A percentile compares a stretch with the other conserved stretches of the same genome.
Conservation (phyloP, 2,329 filamentous ascomycete species). For the Aspergillus japonicus region DNA sequence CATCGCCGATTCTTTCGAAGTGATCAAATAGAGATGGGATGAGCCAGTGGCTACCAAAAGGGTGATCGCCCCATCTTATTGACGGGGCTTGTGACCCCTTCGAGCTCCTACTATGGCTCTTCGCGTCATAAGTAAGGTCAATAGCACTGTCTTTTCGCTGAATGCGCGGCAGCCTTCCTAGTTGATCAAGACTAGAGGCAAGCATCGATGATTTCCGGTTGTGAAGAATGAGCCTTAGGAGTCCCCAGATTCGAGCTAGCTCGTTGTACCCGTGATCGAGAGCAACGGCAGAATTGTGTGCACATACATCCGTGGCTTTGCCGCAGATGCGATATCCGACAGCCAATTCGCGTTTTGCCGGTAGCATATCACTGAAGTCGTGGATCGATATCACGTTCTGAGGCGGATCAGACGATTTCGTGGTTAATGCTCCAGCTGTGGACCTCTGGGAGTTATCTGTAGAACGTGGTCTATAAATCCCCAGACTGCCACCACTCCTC, state of each 20-base stretch:
- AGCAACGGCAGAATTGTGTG: constrained; percentile 78
- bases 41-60: constrained; percentile 56
- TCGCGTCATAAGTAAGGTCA: constrained; percentile 31
- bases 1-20: constrained; percentile 60
- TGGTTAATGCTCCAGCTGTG: constrained; percentile 58
- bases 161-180: constrained; percentile 60
- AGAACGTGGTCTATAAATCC: constrained; percentile 57
- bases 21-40: constrained; percentile 58
- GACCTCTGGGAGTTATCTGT: constrained; percentile 50
- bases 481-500: constrained; percentile 49
- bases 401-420: constrained; percentile 43
- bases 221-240: constrained; percentile 73
- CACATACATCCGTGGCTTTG: constrained; percentile 75
- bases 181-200: constrained; percentile 59
- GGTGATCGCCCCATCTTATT: constrained; percentile 58
- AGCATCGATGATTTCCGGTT: constrained; percentile 72
- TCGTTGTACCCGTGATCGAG: constrained; percentile 68
- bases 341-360: constrained; percentile 74
- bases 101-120: constrained; percentile 33
- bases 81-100: constrained; percentile 43
- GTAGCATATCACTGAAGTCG: constrained; percentile 68
- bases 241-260: constrained; percentile 78
- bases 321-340: constrained; percentile 81
- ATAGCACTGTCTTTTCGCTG: constrained; percentile 34
- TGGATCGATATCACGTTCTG: constrained; percentile 75